Conservation (phyloP, 306 rosid species). For the Inga laurina region DNA sequence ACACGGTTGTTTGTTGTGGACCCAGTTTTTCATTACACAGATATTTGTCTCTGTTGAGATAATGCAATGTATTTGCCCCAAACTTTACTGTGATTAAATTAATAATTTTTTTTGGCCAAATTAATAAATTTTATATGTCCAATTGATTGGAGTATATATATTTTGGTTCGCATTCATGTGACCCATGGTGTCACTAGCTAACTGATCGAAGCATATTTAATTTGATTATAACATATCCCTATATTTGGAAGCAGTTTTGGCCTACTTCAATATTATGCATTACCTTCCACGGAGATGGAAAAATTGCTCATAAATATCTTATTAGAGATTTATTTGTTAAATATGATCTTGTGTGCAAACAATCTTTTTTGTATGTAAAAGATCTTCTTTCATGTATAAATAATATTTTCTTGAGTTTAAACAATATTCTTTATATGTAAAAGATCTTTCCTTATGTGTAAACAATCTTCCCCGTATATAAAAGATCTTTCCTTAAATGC, state of each 20-base stretch:
- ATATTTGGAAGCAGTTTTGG: background rate
- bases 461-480: no score
- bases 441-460: no score
- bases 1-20: background rate
- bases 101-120: no score
- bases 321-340: no score
- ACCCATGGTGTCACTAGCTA: background rate
- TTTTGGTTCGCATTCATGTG: background rate
- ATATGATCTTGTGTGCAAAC: no score
- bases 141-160: background rate
- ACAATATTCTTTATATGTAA: no score
- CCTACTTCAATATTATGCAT: background rate
- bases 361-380: no score
- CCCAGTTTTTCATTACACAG: background rate
- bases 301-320: no score
- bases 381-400: no score
- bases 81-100: slow-evolving; percentile 22
- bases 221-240: background rate
- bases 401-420: no score
- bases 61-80: slow-evolving; percentile 30
- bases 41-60: background rate
- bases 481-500: no score
- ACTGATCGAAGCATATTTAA: background rate
- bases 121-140: background rate
- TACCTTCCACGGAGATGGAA: background rate